Percentiles rank a stretch among this genome's conserved stretches.
These are phyloP conservation scores for Microbotryum silenes-acaulis DNA, from an alignment of 1,284 basidiomycete genomes.

Conservation along the genomic window DNA sequence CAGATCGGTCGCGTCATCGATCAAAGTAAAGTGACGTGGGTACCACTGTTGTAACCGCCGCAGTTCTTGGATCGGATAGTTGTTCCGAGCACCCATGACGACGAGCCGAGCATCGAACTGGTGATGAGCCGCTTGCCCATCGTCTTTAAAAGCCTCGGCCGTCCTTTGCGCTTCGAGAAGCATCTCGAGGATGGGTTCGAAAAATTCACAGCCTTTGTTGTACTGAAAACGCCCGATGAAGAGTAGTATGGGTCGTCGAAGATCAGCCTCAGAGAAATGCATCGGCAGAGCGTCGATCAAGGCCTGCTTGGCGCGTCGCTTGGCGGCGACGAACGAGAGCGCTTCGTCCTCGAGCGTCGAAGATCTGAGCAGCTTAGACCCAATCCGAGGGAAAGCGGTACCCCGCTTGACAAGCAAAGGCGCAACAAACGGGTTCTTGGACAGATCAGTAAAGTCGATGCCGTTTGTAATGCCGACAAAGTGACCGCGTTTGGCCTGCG, in stretches of 20 bases:
- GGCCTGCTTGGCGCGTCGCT: constrained; percentile 10
- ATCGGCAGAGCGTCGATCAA: constrained; percentile 11
- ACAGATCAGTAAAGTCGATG: constrained; percentile 18
- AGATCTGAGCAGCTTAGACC: not conserved
- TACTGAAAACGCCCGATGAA: constrained; percentile 28
- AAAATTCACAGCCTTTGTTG: constrained; percentile 28
- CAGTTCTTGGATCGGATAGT: constrained; percentile 16
- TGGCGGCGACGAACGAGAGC: constrained; percentile 9
- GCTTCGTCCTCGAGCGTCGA: not conserved
- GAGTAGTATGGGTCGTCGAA: constrained; percentile 11
- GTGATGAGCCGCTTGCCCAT: not conserved
- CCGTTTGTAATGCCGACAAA: constrained; percentile 28
- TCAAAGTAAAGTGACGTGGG: constrained; percentile 13
- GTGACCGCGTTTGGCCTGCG: not conserved
- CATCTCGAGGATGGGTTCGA: constrained; percentile 13
- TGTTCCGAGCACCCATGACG: constrained; percentile 25
- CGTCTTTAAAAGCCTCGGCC: too few species aligned
- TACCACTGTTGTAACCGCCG: constrained; percentile 1
- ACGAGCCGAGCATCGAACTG: constrained; percentile 9
- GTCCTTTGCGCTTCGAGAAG: not conserved
- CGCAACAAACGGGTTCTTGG: constrained; percentile 15
- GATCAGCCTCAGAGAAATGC: constrained; percentile 7
- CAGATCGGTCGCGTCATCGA: constrained; percentile 13
- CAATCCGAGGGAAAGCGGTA: constrained; percentile 15
- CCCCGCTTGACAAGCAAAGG: constrained; percentile 1